phyloP scores from a whole-genome alignment of 805 yeast species.

The Metschnikowia lunata region DNA sequence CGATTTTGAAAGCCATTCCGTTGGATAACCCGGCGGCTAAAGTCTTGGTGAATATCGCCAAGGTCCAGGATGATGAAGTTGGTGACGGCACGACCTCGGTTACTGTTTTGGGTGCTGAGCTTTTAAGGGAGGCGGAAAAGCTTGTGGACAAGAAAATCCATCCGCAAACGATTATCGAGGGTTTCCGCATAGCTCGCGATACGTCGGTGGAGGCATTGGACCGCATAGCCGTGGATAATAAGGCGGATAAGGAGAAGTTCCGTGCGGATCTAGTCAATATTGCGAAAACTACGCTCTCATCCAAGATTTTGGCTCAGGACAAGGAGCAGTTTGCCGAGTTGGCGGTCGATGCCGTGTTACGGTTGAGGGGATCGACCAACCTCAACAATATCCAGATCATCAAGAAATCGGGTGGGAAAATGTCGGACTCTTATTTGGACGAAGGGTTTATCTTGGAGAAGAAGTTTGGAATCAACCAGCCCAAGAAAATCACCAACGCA shows the following conservation, averaged over 20 bases:
- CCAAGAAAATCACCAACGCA: conserved; percentile 77
- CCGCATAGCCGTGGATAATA: conserved; percentile 70
- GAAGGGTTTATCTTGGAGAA: conserved; percentile 93
- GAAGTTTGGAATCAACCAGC: conserved; percentile 91
- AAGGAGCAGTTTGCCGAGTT: conserved; percentile 82
- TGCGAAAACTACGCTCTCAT: conserved; percentile 89
- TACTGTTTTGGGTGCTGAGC: conserved; percentile 84
- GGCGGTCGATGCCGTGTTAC: conserved; percentile 90
- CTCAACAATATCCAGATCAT: conserved; percentile 90
- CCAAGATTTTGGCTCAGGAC: conserved; percentile 93
- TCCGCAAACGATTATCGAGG: conserved; percentile 96
- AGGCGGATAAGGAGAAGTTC: conserved; percentile 52
- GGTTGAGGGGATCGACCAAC: conserved; percentile 82
- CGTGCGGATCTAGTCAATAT: conserved; percentile 76
- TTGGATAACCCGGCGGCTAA: conserved; percentile 97
- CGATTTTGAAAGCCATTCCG: conserved; percentile 89
- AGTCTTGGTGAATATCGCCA: conserved; percentile 87
- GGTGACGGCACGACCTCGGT: conserved; percentile 99
- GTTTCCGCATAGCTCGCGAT: conserved; percentile 81
- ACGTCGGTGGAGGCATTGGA: conserved; percentile 85
- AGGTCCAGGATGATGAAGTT: conserved; percentile 97
- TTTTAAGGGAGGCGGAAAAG: conserved; percentile 90
- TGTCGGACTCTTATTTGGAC: conserved; percentile 88
- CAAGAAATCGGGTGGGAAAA: conserved; percentile 88
- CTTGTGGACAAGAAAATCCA: conserved; percentile 90